Evolutionary conservation across 2,329 filamentous ascomycete species (phyloP), one percentile per base, ranked within the genome.

Genomic region (Botryotinia calthae): DNA sequence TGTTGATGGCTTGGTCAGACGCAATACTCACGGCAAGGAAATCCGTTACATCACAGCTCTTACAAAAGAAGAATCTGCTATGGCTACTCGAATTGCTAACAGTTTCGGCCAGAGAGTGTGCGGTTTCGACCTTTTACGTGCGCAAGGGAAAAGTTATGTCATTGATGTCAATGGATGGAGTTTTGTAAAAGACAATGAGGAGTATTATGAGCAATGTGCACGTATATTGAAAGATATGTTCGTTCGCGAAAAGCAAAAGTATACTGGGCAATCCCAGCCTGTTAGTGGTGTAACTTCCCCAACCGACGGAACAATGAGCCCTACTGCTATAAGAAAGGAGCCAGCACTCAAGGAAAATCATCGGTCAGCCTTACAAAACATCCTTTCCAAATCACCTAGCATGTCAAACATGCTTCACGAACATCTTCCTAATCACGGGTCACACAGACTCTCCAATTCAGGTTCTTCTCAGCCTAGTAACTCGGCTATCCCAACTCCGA

Each of bases 141-240:
- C 95, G 20, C 91, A 90, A 67, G 93, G 94, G 25, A 93, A 93
- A 81, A 98, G 95, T 81, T 99, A 94, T 82, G 96, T 99, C 66
- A 99, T 99, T 77, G 96, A 99, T 79, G 96, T 99, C 78, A 99
- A 99, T 81, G 96, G 96, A 20, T 99, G 97, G 97, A 98, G 95
- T 80, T 99, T 99, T 79, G 96, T 99, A 82, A 99, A 99, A 82
- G 97, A 99, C 82, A 99, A 99, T 79, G 95, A 98, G 75, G 95
- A 97, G 74, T 99, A 99, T 82, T 99, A 99, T 81, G 93, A 98
- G 79, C 93, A 94, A 79, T 96, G 92, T 77, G 90, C 96, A 34
- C 90, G 86, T 74, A 97, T 98, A 66, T 84, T 99, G 69, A 93
- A 91, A 79, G 91, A 96, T 10, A 93, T 97, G 80, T 98, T 99